Evolutionary conservation across 2,329 filamentous ascomycete species (phyloP), one percentile per base, ranked within the genome.

Genomic region (Alternaria alternata): DNA sequence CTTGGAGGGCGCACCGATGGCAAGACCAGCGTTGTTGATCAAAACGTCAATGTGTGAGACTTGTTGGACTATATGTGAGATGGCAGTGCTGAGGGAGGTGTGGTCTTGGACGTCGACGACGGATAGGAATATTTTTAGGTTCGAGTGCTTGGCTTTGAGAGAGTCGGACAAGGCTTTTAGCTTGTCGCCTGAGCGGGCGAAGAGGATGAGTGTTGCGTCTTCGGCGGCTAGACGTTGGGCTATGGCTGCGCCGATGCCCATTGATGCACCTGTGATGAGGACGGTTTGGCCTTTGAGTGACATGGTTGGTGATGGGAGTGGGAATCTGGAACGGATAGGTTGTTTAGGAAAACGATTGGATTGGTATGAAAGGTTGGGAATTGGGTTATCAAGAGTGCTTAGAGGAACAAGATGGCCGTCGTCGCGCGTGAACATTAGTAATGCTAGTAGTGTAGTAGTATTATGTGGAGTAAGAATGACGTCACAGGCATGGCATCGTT

Each of bases 1-100:
- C 0, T 66, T 54, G 1, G 73, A 68, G 0, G 82, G 82, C 0
- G 83, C 82, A 4, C 82, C 82, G 1, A 84, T 68, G 0, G 83
- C 82, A 5, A 85, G 77, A 0, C 82, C 82, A 2, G 82, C 80
- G 53, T 84, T 84, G 65, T 84, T 84, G 66, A 84, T 74, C 0
- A 84, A 73, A 12, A 83, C 73, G 43, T 84, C 81, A 20, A 84
- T 80, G 1, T 72, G 66, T 0, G 77, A 76, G 4, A 79, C 52
- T 44, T 80, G 70, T 4, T 68, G 36, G 7, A 69, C 61, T 12
- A 66, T 41, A 8, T 60, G 57, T 6, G 73, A 62, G 3, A 74
- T 58, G 11, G 69, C 70, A 2, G 49, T 66, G 6, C 75, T 66
- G 1, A 81, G 67, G 0, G 75, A 71, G 1, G 66, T 66, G 16